A percentile compares a stretch with the other conserved stretches of the same genome.
Evolutionary conservation across 2,329 filamentous ascomycete species (phyloP).

Genomic region (Hirsutella thompsonii): DNA sequence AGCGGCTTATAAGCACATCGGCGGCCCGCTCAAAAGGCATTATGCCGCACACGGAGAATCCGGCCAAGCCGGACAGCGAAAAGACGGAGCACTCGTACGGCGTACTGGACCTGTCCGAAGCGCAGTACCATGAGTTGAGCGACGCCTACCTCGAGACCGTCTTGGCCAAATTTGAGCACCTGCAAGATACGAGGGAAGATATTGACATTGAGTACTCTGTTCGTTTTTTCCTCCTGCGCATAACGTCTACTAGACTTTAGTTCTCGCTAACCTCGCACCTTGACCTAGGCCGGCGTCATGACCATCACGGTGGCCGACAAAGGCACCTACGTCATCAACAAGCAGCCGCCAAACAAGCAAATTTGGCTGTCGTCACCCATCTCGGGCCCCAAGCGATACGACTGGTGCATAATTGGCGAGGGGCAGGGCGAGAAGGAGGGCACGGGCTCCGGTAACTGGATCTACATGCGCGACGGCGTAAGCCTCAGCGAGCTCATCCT

Average conservation of each 20-base stretch:
- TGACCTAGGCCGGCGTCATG: slow-evolving; percentile 65
- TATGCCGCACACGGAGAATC: slow-evolving; percentile 45
- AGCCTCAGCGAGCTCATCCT: slow-evolving; percentile 60
- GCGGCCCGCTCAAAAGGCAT: slow-evolving; percentile 31
- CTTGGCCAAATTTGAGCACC: slow-evolving; percentile 50
- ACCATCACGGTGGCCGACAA: slow-evolving; percentile 55
- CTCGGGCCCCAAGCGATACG: slow-evolving; percentile 86
- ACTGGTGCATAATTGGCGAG: slow-evolving; percentile 69
- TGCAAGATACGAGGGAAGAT: slow-evolving; percentile 60
- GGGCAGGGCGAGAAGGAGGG: slow-evolving; percentile 65
- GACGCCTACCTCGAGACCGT: slow-evolving; percentile 58
- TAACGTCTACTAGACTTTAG: too few relatives aligned
- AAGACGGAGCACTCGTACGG: slow-evolving; percentile 25
- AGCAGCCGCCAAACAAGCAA: slow-evolving; percentile 93
- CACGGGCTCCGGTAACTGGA: slow-evolving; percentile 62
- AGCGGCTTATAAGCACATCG: slow-evolving; percentile 18
- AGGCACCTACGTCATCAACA: slow-evolving; percentile 91
- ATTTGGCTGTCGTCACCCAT: slow-evolving; percentile 93
- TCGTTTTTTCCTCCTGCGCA: slow-evolving; percentile 21
- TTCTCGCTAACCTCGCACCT: background rate
- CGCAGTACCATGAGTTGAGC: slow-evolving; percentile 64
- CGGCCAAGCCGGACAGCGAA: slow-evolving; percentile 29
- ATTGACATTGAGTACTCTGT: slow-evolving; percentile 87
- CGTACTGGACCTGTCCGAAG: slow-evolving; percentile 52
- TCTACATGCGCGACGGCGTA: slow-evolving; percentile 75